Evolutionary conservation across 139 green algal genomes (phyloP).

Genomic region (Chlorella sp.): DNA sequence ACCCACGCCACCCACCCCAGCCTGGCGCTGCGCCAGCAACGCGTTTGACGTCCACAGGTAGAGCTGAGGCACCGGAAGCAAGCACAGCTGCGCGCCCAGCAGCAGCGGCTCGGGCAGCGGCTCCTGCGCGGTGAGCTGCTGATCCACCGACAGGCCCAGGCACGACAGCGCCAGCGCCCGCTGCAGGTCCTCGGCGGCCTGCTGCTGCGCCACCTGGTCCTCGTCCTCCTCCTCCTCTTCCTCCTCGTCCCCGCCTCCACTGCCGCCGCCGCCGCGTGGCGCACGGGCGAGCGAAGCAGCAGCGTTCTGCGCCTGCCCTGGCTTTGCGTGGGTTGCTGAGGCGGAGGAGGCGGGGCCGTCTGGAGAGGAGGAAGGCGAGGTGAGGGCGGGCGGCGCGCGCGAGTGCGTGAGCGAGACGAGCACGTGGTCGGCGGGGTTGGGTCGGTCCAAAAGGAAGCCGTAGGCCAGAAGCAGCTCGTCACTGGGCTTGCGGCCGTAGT

Average conservation of each 20-base stretch:
- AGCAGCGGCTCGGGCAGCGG: conserved; percentile 26
- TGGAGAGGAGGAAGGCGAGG: too few relatives aligned
- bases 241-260: background rate
- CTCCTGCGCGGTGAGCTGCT: conserved; percentile 12
- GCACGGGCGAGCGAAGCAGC: too few relatives aligned
- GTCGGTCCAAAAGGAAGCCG: conserved; percentile 33
- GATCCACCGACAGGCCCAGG: conserved; percentile 1
- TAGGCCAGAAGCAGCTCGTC: conserved; percentile 55
- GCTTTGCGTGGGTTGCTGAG: too few relatives aligned
- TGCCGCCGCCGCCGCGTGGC: background rate
- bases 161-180: conserved; percentile 12
- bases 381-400: background rate
- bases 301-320: too few relatives aligned
- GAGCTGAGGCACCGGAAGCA: conserved; percentile 8
- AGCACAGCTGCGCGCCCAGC: conserved; percentile 8
- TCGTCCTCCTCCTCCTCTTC: background rate
- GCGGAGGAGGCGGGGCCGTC: too few relatives aligned
- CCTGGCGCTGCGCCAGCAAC: too few relatives aligned
- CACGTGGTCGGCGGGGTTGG: conserved; percentile 42
- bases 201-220: conserved; percentile 1
- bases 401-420: conserved; percentile 10
- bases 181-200: conserved; percentile 20
- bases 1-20: too few relatives aligned
- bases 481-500: conserved; percentile 52
- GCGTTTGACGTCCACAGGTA: conserved; percentile 5